phyloP scores from a whole-genome alignment of 768 basidiomycete species.

The Wakefieldia striispora region DNA sequence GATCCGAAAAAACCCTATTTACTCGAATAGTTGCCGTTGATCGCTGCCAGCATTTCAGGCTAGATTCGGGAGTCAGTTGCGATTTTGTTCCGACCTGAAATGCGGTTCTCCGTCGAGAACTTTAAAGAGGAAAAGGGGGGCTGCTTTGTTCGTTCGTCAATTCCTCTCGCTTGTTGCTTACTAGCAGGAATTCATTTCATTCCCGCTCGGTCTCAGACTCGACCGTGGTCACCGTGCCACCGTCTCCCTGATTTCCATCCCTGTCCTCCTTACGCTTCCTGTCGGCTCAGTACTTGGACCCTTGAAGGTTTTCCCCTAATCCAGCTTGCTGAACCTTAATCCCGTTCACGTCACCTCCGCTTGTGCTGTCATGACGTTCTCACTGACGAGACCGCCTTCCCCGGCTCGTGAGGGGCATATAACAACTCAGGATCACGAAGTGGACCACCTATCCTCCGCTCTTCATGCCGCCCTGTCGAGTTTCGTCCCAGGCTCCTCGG shows the following conservation, averaged over 20 bases:
- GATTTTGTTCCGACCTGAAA: conserved; percentile 9
- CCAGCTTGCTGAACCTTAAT: conserved; percentile 8
- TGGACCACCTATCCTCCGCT: conserved; percentile 35
- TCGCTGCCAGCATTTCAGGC: conserved; percentile 3
- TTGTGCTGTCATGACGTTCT: conserved; percentile 32
- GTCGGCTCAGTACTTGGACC: neutral
- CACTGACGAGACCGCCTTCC: conserved; percentile 34
- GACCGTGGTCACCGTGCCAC: neutral
- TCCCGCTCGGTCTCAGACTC: neutral
- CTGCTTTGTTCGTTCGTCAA: neutral
- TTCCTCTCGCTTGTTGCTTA: neutral
- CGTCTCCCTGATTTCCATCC: neutral
- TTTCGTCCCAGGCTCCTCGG: conserved; percentile 23
- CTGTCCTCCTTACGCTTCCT: neutral
- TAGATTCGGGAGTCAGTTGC: conserved; percentile 12
- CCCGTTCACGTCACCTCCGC: conserved; percentile 7
- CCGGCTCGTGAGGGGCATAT: conserved; percentile 25
- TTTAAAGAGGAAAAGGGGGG: conserved; percentile 3
- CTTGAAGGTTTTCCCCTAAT: neutral
- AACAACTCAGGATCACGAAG: conserved; percentile 27
- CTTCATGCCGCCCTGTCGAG: conserved; percentile 39
- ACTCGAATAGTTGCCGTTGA: neutral
- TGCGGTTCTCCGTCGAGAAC: conserved; percentile 11
- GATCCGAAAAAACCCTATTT: neutral
- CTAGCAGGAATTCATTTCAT: neutral